Percentiles rank a stretch among this genome's conserved stretches.
These are phyloP conservation scores for Byssochlamys sp. DNA, from an alignment of 2,329 filamentous ascomycete species.

Conservation along the genomic window DNA sequence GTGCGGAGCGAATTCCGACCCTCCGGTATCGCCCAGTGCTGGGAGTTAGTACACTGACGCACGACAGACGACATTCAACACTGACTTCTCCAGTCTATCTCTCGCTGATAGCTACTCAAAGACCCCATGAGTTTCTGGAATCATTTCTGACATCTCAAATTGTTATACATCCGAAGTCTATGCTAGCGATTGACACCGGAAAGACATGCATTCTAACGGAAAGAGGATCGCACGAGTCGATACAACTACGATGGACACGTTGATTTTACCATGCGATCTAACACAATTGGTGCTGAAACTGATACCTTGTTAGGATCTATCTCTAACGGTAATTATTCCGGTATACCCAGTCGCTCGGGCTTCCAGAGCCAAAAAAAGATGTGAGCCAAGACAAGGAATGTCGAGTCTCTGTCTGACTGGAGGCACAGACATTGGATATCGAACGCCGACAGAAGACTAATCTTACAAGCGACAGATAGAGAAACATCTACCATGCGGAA, in stretches of 20 bases:
- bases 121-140: too few species aligned
- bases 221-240: not conserved
- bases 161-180: too few species aligned
- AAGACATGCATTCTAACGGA: too few species aligned
- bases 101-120: too few species aligned
- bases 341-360: not conserved
- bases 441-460: conserved; percentile 6
- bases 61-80: too few species aligned
- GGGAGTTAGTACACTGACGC: too few species aligned
- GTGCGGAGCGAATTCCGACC: too few species aligned
- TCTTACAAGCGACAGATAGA: not conserved
- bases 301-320: not conserved
- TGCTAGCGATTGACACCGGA: too few species aligned
- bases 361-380: not conserved
- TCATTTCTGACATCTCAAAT: too few species aligned
- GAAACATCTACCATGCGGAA: not conserved
- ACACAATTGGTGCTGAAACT: not conserved
- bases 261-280: not conserved
- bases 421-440: conserved; percentile 14
- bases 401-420: not conserved
- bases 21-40: too few species aligned
- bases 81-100: too few species aligned
- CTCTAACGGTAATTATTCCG: not conserved
- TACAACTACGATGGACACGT: not conserved
- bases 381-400: not conserved